Conservation (phyloP, 805 yeast species). For the Ogataea nakhonphanomensis region DNA sequence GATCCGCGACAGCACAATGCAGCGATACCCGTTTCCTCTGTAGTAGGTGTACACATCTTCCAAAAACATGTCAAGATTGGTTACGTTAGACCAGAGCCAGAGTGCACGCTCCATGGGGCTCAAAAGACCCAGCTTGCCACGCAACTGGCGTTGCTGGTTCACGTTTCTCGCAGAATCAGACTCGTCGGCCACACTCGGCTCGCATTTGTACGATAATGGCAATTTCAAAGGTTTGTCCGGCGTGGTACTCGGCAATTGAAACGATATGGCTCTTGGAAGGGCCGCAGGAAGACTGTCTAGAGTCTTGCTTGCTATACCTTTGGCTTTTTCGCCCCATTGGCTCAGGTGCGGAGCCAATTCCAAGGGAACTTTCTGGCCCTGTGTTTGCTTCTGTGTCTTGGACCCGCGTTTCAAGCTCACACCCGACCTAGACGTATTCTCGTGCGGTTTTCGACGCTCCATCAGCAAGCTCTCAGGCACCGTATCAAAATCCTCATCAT, state of each 20-base stretch:
- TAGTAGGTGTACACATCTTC: conserved; percentile 82
- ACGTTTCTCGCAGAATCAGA: conserved; percentile 5
- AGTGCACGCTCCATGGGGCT: conserved; percentile 74
- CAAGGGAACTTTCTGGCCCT: not conserved
- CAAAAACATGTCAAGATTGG: conserved; percentile 82
- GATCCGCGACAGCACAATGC: conserved; percentile 64
- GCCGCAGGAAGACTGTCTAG: conserved; percentile 22
- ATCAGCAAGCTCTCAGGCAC: conserved; percentile 30
- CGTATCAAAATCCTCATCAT: conserved; percentile 27
- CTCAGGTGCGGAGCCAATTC: conserved; percentile 14
- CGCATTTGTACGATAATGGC: conserved; percentile 14
- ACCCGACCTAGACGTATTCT: conserved; percentile 6
- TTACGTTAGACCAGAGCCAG: conserved; percentile 96
- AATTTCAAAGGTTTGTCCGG: conserved; percentile 20
- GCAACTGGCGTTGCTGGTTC: conserved; percentile 24
- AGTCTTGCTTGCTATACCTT: conserved; percentile 26
- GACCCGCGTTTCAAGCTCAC: not conserved
- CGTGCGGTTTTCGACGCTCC: conserved; percentile 17
- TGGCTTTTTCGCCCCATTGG: conserved; percentile 28
- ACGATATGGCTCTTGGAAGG: conserved; percentile 22
- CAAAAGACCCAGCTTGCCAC: conserved; percentile 38
- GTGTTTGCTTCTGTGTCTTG: not conserved
- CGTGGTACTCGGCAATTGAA: conserved; percentile 20
- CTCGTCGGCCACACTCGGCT: conserved; percentile 8
- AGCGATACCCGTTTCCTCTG: conserved; percentile 76